Evolutionary conservation across 2,329 filamentous ascomycete species (phyloP), one percentile per base, ranked within the genome.

Genomic region (Penicillium sp.): DNA sequence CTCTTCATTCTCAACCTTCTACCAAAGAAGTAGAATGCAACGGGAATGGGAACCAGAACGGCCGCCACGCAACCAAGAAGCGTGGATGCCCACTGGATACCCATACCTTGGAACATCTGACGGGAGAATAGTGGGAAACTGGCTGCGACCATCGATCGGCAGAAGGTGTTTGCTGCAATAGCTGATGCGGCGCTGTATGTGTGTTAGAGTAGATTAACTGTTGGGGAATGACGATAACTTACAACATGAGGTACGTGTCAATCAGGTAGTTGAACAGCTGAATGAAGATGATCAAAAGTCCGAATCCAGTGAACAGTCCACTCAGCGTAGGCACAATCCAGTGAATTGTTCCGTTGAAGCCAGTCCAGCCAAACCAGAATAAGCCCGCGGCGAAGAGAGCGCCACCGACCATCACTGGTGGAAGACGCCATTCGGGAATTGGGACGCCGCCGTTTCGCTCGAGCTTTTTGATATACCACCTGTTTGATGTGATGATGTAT

Each of bases 351-450:
- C 53, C 54, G 29, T 63, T 76, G 65, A 79, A 81, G 16, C 86
- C 87, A 5, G 85, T 83, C 88, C 88, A 90, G 58, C 87, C 88
- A 60, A 90, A 90, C 87, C 88, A 90, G 74, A 91, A 90, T 29
- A 91, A 82, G 22, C 88, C 88, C 24, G 72, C 77, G 1, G 87
- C 79, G 45, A 79, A 82, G 4, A 79, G 64, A 3, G 75, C 72
- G 18, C 81, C 81, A 5, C 81, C 82, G 5, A 79, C 56, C 49
- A 84, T 82, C 24, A 78, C 77, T 3, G 80, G 79, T 0, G 81
- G 81, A 1, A 83, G 68, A 47, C 82, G 78, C 82, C 82, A 85
- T 66, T 85, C 82, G 0, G 82, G 82, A 1, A 84, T 68, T 0
- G 81, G 80, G 4, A 83, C 70, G 54, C 79, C 78, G 59, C 85